phyloP scores from a whole-genome alignment of 2,329 filamentous ascomycete genomes.

The Fusarium anthophilum region DNA sequence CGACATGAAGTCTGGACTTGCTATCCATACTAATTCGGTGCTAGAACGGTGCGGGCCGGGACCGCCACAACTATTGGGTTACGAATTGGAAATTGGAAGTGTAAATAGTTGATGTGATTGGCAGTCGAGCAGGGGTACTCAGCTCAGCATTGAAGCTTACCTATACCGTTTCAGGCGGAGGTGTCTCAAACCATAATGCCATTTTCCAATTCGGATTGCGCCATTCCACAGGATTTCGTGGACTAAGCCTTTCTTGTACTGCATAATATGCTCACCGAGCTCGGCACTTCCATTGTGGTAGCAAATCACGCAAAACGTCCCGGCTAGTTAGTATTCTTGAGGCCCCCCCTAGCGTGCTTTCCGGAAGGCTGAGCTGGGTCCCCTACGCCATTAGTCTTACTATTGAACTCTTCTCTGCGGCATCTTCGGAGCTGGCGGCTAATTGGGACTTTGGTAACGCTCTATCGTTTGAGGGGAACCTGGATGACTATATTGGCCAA shows the following conservation, averaged over 20 bases:
- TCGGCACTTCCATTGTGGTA: accelerated
- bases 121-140: neutral
- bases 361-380: neutral
- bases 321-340: accelerated
- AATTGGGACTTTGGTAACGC: neutral
- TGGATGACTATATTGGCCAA: neutral
- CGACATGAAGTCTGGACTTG: neutral
- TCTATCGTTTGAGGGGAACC: no score
- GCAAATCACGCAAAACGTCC: accelerated
- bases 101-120: neutral
- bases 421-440: neutral
- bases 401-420: neutral
- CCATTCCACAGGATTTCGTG: no score
- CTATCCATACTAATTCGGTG: neutral
- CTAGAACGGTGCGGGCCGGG: neutral
- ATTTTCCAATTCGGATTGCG: neutral
- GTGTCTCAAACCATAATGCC: neutral
- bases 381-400: accelerated
- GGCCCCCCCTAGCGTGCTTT: neutral
- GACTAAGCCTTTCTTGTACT: accelerated
- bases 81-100: neutral
- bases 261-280: neutral
- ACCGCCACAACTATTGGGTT: neutral
- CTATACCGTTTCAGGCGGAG: neutral
- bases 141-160: neutral